Evolutionary conservation across 306 rosid genomes (phyloP), one percentile per base, ranked within the genome.

Genomic region (Notholithocarpus densiflorus): DNA sequence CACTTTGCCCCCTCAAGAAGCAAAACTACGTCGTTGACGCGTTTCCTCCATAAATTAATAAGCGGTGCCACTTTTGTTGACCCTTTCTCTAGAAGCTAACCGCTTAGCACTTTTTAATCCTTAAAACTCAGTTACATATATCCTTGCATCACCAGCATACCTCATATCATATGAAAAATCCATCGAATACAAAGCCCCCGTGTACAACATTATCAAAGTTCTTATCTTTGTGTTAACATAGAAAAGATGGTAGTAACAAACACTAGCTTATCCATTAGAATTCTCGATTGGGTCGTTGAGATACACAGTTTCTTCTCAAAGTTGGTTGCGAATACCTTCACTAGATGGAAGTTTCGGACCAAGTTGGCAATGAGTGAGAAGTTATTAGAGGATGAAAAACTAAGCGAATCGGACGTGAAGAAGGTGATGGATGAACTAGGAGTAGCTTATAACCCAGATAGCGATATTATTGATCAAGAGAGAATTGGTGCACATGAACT

Each of bases 341-440:
- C 26, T 5, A 74, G 62, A 56, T 71, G 40, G 78, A 86, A 73
- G 73, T 72, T 57, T 24, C 70, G 45, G 12, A 40, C 45, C 12
- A 40, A 40, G 45, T 40, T 40, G 45, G 45, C 45, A 40, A 52
- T 59, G 24, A 71, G 23, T 18, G 4, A 10, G 6, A 11, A 45
- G 11, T 1, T 2, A 15, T 3, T 71, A 80, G 56, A 12, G 17
- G 80, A 77, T 24, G 81, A 26, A 9, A 76, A 8, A 66, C 13
- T 88, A 20, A n/a, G 78, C 85, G 80, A 72, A 79, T 84, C 84
- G 6, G 88, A 87, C 14, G 78, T 81, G 14, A 21, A 79, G 40
- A 40, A 14, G 75, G 78, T 87, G 77, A 84, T 87, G 86, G 79
- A 56, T 45, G 71, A 56, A 37, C 78, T 89, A 1, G 90, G 89